These are phyloP conservation scores for Termitomyces sp. DNA, from an alignment of 768 basidiomycete species.

Conservation along the genomic window DNA sequence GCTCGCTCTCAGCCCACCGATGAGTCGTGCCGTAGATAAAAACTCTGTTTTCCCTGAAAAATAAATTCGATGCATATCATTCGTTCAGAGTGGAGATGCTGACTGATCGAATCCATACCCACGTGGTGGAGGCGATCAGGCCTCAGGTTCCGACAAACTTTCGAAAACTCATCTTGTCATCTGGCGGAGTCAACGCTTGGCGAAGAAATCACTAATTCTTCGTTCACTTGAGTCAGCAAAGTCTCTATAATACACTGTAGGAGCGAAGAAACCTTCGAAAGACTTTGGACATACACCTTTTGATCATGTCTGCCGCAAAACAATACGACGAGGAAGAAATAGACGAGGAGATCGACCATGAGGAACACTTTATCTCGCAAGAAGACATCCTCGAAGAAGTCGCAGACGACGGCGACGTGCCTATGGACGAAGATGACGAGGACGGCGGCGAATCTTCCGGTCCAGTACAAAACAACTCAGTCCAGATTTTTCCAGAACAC, in stretches of 20 bases:
- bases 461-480: slow-evolving; percentile 53
- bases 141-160: slow-evolving; percentile 17
- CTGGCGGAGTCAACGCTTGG: neutral
- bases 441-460: slow-evolving; percentile 42
- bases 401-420: slow-evolving; percentile 59
- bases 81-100: neutral
- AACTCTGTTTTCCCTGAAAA: neutral
- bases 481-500: slow-evolving; percentile 71
- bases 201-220: slow-evolving; percentile 13
- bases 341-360: slow-evolving; percentile 40
- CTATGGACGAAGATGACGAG: slow-evolving; percentile 73
- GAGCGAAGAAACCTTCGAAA: neutral
- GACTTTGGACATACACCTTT: neutral
- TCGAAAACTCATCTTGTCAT: slow-evolving; percentile 15
- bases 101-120: neutral
- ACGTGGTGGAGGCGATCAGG: slow-evolving; percentile 10
- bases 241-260: neutral
- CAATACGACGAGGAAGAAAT: slow-evolving; percentile 18
- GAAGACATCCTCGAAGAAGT: slow-evolving; percentile 68
- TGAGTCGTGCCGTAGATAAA: neutral
- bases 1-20: neutral
- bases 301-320: slow-evolving; percentile 31
- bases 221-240: slow-evolving; percentile 20
- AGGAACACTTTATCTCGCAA: slow-evolving; percentile 59
- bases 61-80: neutral